These are phyloP conservation scores for Alternaria sp. DNA, from an alignment of 2,329 filamentous ascomycete genomes.

Conservation along the genomic window DNA sequence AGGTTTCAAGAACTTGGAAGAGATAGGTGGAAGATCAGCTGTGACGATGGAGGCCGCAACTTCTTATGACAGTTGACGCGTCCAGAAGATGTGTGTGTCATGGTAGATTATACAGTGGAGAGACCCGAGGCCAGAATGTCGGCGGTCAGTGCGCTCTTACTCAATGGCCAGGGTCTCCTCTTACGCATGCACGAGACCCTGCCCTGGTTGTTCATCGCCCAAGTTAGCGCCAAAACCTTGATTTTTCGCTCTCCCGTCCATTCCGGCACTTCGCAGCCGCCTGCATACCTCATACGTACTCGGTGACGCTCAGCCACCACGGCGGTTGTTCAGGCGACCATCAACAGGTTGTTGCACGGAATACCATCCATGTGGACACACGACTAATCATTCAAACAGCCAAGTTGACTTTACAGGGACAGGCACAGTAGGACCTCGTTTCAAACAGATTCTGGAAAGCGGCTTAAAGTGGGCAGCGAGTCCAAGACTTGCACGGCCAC, in stretches of 20 bases:
- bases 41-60: conserved; percentile 6
- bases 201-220: conserved; percentile 9
- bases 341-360: neutral
- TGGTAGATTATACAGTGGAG: conserved; percentile 15
- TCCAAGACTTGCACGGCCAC: conserved; percentile 2
- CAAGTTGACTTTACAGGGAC: conserved; percentile 3
- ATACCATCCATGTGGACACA: neutral
- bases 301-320: neutral
- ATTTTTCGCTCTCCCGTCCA: conserved; percentile 2
- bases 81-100: conserved; percentile 12
- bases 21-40: neutral
- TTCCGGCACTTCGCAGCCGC: conserved; percentile 6
- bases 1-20: neutral
- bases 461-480: neutral
- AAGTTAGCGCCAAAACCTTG: conserved; percentile 8
- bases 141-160: conserved; percentile 8
- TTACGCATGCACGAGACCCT: conserved; percentile 9
- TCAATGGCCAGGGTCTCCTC: conserved; percentile 6
- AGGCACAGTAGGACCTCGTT: conserved; percentile 3
- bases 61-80: conserved; percentile 15
- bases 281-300: neutral
- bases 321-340: neutral
- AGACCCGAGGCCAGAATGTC: conserved; percentile 10
- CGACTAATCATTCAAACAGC: neutral
- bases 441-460: conserved; percentile 9